Conservation (phyloP, 805 yeast species). For the Debaryomyces maramus region DNA sequence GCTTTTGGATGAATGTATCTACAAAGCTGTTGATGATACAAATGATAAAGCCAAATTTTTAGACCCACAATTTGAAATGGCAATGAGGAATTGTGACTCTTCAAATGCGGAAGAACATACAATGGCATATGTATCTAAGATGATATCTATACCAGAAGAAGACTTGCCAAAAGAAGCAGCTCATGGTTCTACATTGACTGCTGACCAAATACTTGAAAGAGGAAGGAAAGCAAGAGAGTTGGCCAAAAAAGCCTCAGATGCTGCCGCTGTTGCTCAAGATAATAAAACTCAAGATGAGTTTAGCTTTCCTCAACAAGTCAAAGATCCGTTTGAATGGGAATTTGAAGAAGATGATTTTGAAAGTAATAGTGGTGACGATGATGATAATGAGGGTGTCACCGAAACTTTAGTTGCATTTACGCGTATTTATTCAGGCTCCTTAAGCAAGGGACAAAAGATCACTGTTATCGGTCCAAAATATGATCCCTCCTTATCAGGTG, state of each 20-base stretch:
- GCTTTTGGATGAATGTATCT: slow-evolving; percentile 47
- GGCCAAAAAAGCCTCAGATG: slow-evolving; percentile 68
- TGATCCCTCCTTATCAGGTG: slow-evolving; percentile 53
- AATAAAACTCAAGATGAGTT: slow-evolving; percentile 21
- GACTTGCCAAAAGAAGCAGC: slow-evolving; percentile 66
- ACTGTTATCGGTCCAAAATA: slow-evolving; percentile 85
- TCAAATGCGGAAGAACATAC: slow-evolving; percentile 52
- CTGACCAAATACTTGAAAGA: slow-evolving; percentile 61
- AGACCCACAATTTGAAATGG: slow-evolving; percentile 47
- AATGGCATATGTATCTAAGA: slow-evolving; percentile 82
- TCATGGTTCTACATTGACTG: slow-evolving; percentile 37
- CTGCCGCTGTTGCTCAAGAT: slow-evolving; percentile 28
- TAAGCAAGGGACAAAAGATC: slow-evolving; percentile 71
- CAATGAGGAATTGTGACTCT: slow-evolving; percentile 69
- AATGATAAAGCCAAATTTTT: slow-evolving; percentile 34
- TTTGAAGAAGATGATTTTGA: slow-evolving; percentile 48
- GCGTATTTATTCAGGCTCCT: slow-evolving; percentile 82
- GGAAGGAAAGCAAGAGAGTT: slow-evolving; percentile 63
- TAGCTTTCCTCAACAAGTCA: slow-evolving; percentile 24
- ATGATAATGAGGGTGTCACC: slow-evolving; percentile 42
- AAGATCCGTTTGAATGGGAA: slow-evolving; percentile 45
- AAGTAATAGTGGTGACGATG: slow-evolving; percentile 43
- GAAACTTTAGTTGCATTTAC: slow-evolving; percentile 87
- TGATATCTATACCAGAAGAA: slow-evolving; percentile 77
- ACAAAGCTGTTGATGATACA: slow-evolving; percentile 48